Evolutionary conservation across 345 rosid species (phyloP), one percentile per base, ranked within the genome.

Genomic region (Dovyalis caffra): DNA sequence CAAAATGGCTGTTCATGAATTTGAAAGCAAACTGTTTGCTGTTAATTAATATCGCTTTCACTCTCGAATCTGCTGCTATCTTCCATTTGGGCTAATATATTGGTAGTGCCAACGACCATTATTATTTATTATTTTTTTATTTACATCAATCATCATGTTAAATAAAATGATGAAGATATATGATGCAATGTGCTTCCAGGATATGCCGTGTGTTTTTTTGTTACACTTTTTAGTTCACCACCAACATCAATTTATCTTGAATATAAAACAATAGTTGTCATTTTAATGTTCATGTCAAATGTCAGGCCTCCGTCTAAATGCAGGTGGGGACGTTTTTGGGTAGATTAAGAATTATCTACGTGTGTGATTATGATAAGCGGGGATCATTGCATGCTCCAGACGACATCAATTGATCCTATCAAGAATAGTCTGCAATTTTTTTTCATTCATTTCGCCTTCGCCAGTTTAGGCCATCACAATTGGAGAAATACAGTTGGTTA

Each of bases 291-390:
- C 47, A 14, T 43, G 47, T 14, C n/a, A n/a, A n/a, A n/a, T n/a
- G n/a, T n/a, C n/a, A n/a, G n/a, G n/a, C n/a, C n/a, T n/a, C n/a
- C n/a, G n/a, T n/a, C n/a, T n/a, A n/a, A n/a, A n/a, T n/a, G n/a
- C n/a, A n/a, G n/a, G n/a, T n/a, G n/a, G n/a, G 47, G 47, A 43
- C n/a, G 0, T 49, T 43, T 14, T 43, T 43, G 47, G 0, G 47
- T 0, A 14, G 3, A 2, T 0, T 0, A 18, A 6, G 6, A 47
- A 47, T 18, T 18, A 6, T 18, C 53, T 4, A n/a, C n/a, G n/a
- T n/a, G 1, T 23, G 12, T 51, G 57, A 21, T 51, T n/a, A 1
- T 53, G 0, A 18, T n/a, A 18, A 2, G 57, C 8, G 57, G 25
- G 3, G 57, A 20, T 21, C 25, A 51, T 21, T 21, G n/a, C 8